These are phyloP conservation scores for Ustilago trichophora DNA, from an alignment of 1,284 basidiomycete genomes.

Conservation along the genomic window DNA sequence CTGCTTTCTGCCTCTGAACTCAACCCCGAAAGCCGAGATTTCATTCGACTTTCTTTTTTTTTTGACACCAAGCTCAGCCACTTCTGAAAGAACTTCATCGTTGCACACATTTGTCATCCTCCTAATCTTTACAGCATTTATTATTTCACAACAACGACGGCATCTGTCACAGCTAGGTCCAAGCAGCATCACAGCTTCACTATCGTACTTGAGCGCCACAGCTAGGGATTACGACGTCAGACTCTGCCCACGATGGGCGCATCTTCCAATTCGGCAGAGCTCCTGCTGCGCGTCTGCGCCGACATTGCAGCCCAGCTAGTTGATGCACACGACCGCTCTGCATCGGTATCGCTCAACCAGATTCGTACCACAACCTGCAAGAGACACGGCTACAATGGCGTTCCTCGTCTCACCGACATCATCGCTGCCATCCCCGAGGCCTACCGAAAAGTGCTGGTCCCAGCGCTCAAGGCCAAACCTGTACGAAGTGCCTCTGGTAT, in stretches of 20 bases:
- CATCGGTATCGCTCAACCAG: constrained; percentile 81
- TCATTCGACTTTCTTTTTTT: not conserved
- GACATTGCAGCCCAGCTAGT: constrained; percentile 95
- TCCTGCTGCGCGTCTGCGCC: constrained; percentile 87
- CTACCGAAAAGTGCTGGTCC: constrained; percentile 88
- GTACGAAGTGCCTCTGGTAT: constrained; percentile 98
- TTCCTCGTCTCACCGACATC: constrained; percentile 94
- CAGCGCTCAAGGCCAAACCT: constrained; percentile 90
- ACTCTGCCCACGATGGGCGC: constrained; percentile 36
- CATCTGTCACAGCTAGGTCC: not conserved
- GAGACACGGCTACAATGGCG: constrained; percentile 83
- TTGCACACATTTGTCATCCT: too few species aligned
- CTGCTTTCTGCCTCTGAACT: too few species aligned
- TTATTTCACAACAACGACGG: too few species aligned
- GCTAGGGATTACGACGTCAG: too few species aligned
- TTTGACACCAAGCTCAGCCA: too few species aligned
- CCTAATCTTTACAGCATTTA: too few species aligned
- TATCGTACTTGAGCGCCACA: too few species aligned
- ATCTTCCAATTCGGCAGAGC: constrained; percentile 77
- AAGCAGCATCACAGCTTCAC: not conserved
- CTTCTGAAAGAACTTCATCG: too few species aligned
- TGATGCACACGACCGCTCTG: constrained; percentile 77
- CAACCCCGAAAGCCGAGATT: constrained; percentile 1
- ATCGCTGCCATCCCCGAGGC: constrained; percentile 98
- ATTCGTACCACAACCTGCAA: constrained; percentile 88